phyloP scores from a whole-genome alignment of 495 filamentous ascomycete species.

The Aspergillus affinis region DNA sequence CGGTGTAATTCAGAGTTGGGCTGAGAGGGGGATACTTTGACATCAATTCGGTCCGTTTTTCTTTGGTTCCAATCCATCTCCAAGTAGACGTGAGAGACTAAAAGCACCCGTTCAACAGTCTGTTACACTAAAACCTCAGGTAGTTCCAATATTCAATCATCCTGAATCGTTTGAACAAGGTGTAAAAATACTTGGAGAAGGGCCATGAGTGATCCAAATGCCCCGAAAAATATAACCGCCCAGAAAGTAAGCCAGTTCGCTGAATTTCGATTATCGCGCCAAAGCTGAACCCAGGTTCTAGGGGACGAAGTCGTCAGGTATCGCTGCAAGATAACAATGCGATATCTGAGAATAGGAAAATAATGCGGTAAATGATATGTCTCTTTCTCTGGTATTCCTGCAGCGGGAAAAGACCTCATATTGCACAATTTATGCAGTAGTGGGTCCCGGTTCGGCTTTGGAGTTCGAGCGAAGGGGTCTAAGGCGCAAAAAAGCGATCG shows the following conservation, averaged over 20 bases:
- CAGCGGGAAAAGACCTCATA: too few relatives aligned
- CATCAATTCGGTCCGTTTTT: too few relatives aligned
- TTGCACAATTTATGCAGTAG: too few relatives aligned
- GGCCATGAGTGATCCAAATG: conserved; percentile 11
- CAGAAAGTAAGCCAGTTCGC: conserved; percentile 11
- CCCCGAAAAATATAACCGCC: conserved; percentile 13
- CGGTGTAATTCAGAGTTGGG: conserved; percentile 48
- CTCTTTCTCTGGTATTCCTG: too few relatives aligned
- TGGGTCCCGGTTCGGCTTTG: too few relatives aligned
- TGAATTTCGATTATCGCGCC: conserved; percentile 11
- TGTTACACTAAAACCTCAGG: too few relatives aligned
- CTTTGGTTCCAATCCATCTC: too few relatives aligned
- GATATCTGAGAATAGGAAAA: conserved; percentile 8
- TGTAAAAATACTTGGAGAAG: conserved; percentile 12
- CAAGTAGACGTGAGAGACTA: too few relatives aligned
- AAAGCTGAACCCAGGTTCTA: conserved; percentile 7
- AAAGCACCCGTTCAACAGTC: too few relatives aligned
- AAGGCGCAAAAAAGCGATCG: too few relatives aligned
- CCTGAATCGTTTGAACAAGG: conserved; percentile 5
- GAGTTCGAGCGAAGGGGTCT: too few relatives aligned
- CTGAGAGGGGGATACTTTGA: conserved; percentile 19
- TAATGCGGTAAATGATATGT: conserved; percentile 6
- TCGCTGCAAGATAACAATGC: conserved; percentile 7
- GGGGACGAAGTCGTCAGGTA: background rate
- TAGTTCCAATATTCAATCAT: too few relatives aligned